These are phyloP conservation scores for Beauveria scarabaeidicola DNA, from an alignment of 2,329 filamentous ascomycete species.

Conservation along the genomic window DNA sequence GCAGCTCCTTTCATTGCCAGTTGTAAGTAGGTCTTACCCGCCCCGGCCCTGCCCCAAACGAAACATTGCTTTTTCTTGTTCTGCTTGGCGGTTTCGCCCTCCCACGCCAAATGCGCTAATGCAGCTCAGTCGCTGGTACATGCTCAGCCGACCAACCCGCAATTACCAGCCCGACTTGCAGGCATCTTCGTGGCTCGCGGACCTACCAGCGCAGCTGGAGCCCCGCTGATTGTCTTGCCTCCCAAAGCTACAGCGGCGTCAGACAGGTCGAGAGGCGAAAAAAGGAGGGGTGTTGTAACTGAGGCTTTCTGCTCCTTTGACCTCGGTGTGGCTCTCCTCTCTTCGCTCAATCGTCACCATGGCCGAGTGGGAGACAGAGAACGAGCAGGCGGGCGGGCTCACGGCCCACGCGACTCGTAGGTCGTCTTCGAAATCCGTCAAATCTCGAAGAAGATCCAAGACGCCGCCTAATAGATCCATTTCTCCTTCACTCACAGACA, in stretches of 20 bases:
- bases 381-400: slow-evolving; percentile 43
- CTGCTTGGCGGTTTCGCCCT: slow-evolving; percentile 10
- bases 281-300: neutral
- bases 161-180: slow-evolving; percentile 14
- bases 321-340: neutral
- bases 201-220: neutral
- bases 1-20: neutral
- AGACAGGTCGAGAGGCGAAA: neutral
- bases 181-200: slow-evolving; percentile 12
- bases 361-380: slow-evolving; percentile 54
- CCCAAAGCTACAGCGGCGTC: neutral
- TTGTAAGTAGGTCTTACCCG: neutral
- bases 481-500: slow-evolving; percentile 40
- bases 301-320: neutral
- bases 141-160: slow-evolving; percentile 6
- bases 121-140: slow-evolving; percentile 8
- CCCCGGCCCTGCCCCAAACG: neutral
- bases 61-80: slow-evolving; percentile 4
- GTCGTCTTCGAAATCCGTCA: slow-evolving; percentile 5
- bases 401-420: slow-evolving; percentile 26
- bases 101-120: neutral
- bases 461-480: slow-evolving; percentile 46
- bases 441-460: slow-evolving; percentile 42
- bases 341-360: slow-evolving; percentile 25
- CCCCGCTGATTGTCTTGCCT: slow-evolving; percentile 11